Conservation (phyloP, 345 rosid species). For the Aethionema arabicum region DNA sequence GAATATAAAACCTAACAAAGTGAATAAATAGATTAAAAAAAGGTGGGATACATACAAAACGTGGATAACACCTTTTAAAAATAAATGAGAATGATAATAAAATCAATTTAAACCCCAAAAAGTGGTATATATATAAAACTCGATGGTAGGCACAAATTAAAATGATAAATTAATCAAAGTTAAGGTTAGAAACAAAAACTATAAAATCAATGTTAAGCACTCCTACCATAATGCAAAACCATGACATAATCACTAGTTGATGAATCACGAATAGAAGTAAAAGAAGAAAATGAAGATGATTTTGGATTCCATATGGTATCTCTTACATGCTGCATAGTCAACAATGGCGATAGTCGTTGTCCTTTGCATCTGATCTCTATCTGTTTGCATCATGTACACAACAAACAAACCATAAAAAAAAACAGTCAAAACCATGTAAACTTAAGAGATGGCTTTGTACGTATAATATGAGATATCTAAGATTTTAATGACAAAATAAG, state of each 20-base stretch:
- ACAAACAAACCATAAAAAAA: slow-evolving; percentile 21
- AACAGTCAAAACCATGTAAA: slow-evolving; percentile 11
- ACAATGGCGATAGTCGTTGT: slow-evolving; percentile 67
- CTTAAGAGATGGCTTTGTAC: background rate
- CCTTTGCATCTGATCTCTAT: slow-evolving; percentile 93
- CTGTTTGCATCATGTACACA: slow-evolving; percentile 45
- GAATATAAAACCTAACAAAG: too few relatives aligned
- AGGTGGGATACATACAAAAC: too few relatives aligned
- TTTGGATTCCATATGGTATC: slow-evolving; percentile 78
- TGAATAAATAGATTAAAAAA: too few relatives aligned
- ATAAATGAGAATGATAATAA: background rate
- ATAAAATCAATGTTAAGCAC: slow-evolving; percentile 30
- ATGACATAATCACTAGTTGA: slow-evolving; percentile 74
- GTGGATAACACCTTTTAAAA: background rate
- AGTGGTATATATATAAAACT: slow-evolving; percentile 23
- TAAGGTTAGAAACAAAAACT: slow-evolving; percentile 7
- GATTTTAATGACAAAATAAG: too few relatives aligned
- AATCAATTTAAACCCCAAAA: slow-evolving; percentile 19
- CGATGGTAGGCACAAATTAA: slow-evolving; percentile 17
- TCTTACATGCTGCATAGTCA: slow-evolving; percentile 92
- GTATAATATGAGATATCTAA: background rate
- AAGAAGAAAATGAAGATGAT: slow-evolving; percentile 41
- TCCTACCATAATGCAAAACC: slow-evolving; percentile 85
- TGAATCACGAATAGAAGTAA: slow-evolving; percentile 58
- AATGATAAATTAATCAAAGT: slow-evolving; percentile 16